Evolutionary conservation across 495 filamentous ascomycete species (phyloP), one percentile per base, ranked within the genome.

Genomic region (Talaromyces liani): DNA sequence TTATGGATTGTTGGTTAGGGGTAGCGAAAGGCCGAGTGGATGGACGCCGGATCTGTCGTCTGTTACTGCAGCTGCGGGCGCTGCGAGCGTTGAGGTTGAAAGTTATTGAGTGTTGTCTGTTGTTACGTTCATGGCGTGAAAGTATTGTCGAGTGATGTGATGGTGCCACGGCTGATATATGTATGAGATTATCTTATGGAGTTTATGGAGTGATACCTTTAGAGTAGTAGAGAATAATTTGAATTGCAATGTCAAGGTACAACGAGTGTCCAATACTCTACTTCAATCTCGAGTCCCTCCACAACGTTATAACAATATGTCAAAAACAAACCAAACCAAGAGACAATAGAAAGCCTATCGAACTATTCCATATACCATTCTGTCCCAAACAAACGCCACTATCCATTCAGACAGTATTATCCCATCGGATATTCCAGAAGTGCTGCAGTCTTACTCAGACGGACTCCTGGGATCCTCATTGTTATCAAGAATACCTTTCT

Each of bases 21-120:
- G 95, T 0, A 88, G 86, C 57, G 94, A 98, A 76, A 79, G 92
- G 63, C 95, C 94, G 3, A 88, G 87, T 66, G 94, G 94, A 5
- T 98, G 94, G 94, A 84, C 91, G 66, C 94, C 93, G 25, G 93
- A 96, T 75, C 68, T 92, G 65, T 81, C 79, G 5, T 82, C 78
- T 12, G 67, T 36, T 14, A 58, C 65, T 7, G 25, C 25, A 24
- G 60, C 47, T 12, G 45, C 58, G 12, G 58, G 60, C 12, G 25
- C 60, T 8, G 24, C 60, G 1, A 54, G n/a, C 54, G 60, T 66
- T 53, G 73, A 79, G 67, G 79, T 80, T 27, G 81, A 82, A 61
- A 75, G 70, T 63, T 79, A 78, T 63, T 79, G 41, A 54, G 29
- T 5, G 41, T 14, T 47, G n/a, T 49, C 36, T 41, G 36, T 41